Conservation (phyloP, 345 rosid species). For the Microthlaspi erraticum region DNA sequence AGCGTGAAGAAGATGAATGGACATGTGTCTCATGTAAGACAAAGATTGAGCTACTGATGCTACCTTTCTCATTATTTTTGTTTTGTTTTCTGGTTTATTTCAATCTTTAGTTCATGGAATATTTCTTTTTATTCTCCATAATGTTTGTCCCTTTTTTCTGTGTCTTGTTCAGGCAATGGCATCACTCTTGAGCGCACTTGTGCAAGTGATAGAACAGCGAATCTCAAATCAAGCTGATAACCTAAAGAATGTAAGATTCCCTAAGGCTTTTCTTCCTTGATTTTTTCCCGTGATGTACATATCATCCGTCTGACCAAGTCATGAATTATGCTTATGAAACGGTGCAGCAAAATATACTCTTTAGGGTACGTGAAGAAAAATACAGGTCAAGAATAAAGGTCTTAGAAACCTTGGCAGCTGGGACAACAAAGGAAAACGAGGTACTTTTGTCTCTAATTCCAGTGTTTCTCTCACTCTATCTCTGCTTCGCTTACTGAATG, state of each 20-base stretch:
- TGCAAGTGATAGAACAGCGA: slow-evolving; percentile 74
- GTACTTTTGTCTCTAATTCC: slow-evolving; percentile 49
- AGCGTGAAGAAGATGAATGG: slow-evolving; percentile 69
- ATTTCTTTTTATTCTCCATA: slow-evolving; percentile 20
- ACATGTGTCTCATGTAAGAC: slow-evolving; percentile 71
- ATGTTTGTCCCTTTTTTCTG: slow-evolving; percentile 1
- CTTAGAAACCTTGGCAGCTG: slow-evolving; percentile 78
- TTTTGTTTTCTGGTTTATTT: slow-evolving; percentile 22
- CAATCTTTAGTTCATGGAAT: slow-evolving; percentile 23
- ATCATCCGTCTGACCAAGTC: slow-evolving; percentile 35
- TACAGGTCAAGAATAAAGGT: slow-evolving; percentile 72
- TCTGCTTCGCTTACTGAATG: slow-evolving; percentile 21
- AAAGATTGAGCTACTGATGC: slow-evolving; percentile 29
- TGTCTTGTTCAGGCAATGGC: slow-evolving; percentile 55
- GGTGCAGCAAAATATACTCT: slow-evolving; percentile 77
- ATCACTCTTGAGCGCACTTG: slow-evolving; percentile 60
- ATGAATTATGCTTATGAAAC: slow-evolving; percentile 36
- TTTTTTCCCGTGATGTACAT: slow-evolving; percentile 12
- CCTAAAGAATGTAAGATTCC: slow-evolving; percentile 66
- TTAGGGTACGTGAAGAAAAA: slow-evolving; percentile 71
- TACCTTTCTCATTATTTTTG: slow-evolving; percentile 23
- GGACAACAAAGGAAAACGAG: slow-evolving; percentile 77
- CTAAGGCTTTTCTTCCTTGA: slow-evolving; percentile 25
- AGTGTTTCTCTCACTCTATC: slow-evolving; percentile 3
- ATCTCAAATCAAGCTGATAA: slow-evolving; percentile 73